Evolutionary conservation across 495 filamentous ascomycete genomes (phyloP).

Genomic region (Aspergillus asperescens): DNA sequence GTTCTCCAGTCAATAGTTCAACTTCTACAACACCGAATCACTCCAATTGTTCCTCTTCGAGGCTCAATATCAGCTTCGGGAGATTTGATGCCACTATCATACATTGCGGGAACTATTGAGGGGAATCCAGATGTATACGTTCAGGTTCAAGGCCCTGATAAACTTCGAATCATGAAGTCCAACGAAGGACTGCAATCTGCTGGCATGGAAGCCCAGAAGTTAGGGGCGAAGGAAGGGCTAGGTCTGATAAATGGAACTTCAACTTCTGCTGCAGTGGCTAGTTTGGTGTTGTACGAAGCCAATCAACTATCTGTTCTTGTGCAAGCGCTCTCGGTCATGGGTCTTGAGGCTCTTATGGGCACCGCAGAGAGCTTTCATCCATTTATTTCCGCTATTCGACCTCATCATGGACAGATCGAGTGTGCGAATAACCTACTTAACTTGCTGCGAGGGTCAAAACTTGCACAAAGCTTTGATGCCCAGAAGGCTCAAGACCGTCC

Average conservation of each 20-base stretch:
- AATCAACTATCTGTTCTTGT: slow-evolving; percentile 52
- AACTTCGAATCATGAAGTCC: slow-evolving; percentile 17
- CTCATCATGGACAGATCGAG: slow-evolving; percentile 59
- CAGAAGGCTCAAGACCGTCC: slow-evolving; percentile 22
- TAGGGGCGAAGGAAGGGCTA: slow-evolving; percentile 52
- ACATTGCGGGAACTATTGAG: slow-evolving; percentile 54
- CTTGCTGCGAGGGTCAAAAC: slow-evolving; percentile 42
- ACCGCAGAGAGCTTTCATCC: slow-evolving; percentile 52
- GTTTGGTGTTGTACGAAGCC: slow-evolving; percentile 52
- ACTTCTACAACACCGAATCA: slow-evolving; percentile 45
- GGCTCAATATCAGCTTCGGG: slow-evolving; percentile 61
- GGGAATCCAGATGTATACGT: slow-evolving; percentile 47
- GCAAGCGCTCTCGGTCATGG: slow-evolving; percentile 51
- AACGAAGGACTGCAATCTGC: slow-evolving; percentile 15
- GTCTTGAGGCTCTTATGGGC: slow-evolving; percentile 45
- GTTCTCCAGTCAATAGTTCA: slow-evolving; percentile 46
- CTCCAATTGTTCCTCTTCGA: slow-evolving; percentile 51
- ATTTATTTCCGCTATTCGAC: slow-evolving; percentile 53
- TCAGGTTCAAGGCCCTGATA: neutral
- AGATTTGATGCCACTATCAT: slow-evolving; percentile 56
- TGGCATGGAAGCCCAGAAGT: slow-evolving; percentile 14
- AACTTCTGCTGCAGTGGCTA: slow-evolving; percentile 47
- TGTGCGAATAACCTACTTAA: slow-evolving; percentile 49
- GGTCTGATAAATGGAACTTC: slow-evolving; percentile 65
- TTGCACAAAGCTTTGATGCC: slow-evolving; percentile 22